These are phyloP conservation scores for Fusarium sp. DNA, from an alignment of 2,329 filamentous ascomycete genomes.

Conservation along the genomic window DNA sequence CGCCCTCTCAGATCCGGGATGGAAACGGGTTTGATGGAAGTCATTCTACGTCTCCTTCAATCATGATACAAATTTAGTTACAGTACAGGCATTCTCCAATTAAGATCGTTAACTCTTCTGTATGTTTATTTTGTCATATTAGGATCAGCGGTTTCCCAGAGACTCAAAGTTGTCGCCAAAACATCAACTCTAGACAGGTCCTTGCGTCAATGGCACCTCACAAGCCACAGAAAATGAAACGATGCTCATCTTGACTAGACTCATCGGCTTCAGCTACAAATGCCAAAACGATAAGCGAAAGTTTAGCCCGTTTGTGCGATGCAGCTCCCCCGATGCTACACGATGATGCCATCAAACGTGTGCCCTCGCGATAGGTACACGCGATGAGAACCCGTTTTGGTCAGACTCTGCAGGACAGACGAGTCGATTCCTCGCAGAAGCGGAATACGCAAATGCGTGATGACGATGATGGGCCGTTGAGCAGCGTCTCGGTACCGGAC, in stretches of 20 bases:
- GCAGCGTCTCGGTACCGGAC: conserved; percentile 38
- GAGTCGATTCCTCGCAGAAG: conserved; percentile 21
- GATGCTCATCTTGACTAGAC: conserved; percentile 10
- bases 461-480: conserved; percentile 37
- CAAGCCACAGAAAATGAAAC: neutral
- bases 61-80: conserved; percentile 10
- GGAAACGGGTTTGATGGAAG: conserved; percentile 5
- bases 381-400: conserved; percentile 17
- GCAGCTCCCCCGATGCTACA: conserved; percentile 26
- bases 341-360: conserved; percentile 40
- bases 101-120: no score
- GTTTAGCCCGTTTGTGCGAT: conserved; percentile 13
- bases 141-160: no score
- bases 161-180: no score
- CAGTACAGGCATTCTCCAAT: no score
- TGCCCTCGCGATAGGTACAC: conserved; percentile 32
- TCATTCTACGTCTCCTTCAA: conserved; percentile 19
- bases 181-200: neutral
- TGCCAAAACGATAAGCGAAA: conserved; percentile 34
- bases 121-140: no score
- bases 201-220: neutral
- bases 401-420: conserved; percentile 25
- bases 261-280: conserved; percentile 21
- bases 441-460: conserved; percentile 36
- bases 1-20: conserved; percentile 22